Percentiles rank a stretch among this genome's conserved stretches.
Evolutionary conservation across 2,329 filamentous ascomycete species (phyloP).

Genomic region (Rhinocladiella mackenziei): DNA sequence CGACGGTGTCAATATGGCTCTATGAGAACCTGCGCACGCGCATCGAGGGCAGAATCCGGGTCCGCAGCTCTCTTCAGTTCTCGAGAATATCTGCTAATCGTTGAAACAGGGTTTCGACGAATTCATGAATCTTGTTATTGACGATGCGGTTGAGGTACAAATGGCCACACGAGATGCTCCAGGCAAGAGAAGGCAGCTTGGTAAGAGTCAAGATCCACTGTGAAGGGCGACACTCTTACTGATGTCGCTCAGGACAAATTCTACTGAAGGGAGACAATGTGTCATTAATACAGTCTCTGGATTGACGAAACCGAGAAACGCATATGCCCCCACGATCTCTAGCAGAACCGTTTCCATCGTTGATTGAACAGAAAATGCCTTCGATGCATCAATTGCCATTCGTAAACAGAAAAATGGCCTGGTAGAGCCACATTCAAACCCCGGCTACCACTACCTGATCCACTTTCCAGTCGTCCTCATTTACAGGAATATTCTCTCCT

Average conservation of each 20-base stretch:
- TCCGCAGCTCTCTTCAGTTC: constrained; percentile 45
- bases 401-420: background rate
- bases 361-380: background rate
- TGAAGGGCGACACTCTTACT: constrained; percentile 6
- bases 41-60: constrained; percentile 94
- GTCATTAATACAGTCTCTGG: constrained; percentile 65
- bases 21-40: constrained; percentile 92
- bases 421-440: constrained; percentile 4
- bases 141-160: constrained; percentile 90
- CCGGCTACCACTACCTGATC: constrained; percentile 60
- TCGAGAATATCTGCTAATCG: constrained; percentile 15
- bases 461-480: constrained; percentile 71
- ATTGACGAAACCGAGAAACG: constrained; percentile 29
- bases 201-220: constrained; percentile 48
- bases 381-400: background rate
- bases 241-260: constrained; percentile 63
- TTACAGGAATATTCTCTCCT: constrained; percentile 66
- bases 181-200: constrained; percentile 73
- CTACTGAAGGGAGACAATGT: constrained; percentile 86
- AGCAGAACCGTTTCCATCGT: background rate
- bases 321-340: background rate
- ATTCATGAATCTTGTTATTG: constrained; percentile 98
- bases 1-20: constrained; percentile 89
- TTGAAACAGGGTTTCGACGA: constrained; percentile 84
- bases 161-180: constrained; percentile 75